Base-by-base conservation (phyloP, 441 rosid species). In the Metrosideros polymorpha region DNA sequence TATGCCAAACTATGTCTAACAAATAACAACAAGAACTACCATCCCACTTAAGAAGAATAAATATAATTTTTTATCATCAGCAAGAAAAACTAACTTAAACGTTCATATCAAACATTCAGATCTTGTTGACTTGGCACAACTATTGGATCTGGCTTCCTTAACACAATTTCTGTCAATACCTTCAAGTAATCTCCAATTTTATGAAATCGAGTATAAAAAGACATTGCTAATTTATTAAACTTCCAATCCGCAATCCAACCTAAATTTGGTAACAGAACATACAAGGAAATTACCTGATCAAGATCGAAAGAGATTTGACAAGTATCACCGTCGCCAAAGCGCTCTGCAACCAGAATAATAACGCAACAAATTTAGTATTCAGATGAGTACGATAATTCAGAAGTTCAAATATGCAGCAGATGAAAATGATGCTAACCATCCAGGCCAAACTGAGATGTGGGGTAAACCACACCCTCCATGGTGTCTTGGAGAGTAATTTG, bases 401-500 rank as follows among this genome's bases (percentile, higher is more conserved):
- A 85, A 12, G 47, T 56, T 66, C 53, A 43, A 53, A 89, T 84
- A 89, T 87, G 51, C 43, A 87, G 66, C 86, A 86, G 87, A 87
- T 13, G 86, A 45, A 66, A 82, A 85, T 89, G 87, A 42, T 39
- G 89, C 98, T 92, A 71, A 97, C 99, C 99, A 92, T 98, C 99
- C 93, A 96, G 92, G 77, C 99, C 99, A 92, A 97, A 98, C 84
- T 96, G 97, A 39, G 99, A 98, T 82, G 99, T 93, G 87, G 99
- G 95, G 93, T 93, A 97, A 27, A 92, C 97, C 86, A 96, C 98
- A 55, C 98, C 98, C 82, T 98, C 99, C 99, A 97, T 94, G 83
- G 96, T 95, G 92, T 98, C 99, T 90, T 98, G 99, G 51, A 98
- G 99, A 47, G 99, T 98, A 89, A 98, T 98, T 85, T 98, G 99